Percentiles rank a stretch among this genome's conserved stretches.
Evolutionary conservation across 345 rosid genomes (phyloP).

Genomic region (Alliaria petiolata): DNA sequence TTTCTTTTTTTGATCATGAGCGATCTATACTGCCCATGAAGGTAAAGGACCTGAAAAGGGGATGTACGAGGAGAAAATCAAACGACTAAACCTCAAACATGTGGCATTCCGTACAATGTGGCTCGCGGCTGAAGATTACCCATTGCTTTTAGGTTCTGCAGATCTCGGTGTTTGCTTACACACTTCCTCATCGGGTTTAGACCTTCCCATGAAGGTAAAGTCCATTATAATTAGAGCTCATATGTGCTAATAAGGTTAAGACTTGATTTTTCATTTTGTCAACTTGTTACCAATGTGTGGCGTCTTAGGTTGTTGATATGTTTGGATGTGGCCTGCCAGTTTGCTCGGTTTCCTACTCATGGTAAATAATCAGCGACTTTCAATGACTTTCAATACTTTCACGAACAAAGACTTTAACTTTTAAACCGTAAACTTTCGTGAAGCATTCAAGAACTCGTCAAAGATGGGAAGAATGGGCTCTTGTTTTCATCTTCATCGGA

Average conservation of each 20-base stretch:
- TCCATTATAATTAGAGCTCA: background rate
- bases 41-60: conserved; percentile 97
- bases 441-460: conserved; percentile 85
- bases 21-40: conserved; percentile 25
- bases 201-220: conserved; percentile 93
- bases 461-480: conserved; percentile 77
- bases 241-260: background rate
- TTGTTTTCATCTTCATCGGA: conserved; percentile 97
- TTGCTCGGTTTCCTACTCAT: conserved; percentile 92
- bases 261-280: background rate
- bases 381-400: background rate
- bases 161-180: conserved; percentile 97
- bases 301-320: conserved; percentile 91
- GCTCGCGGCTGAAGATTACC: conserved; percentile 95
- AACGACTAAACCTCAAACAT: conserved; percentile 62
- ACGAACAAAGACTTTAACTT: background rate
- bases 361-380: conserved; percentile 54
- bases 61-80: conserved; percentile 82
- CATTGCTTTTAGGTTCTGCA: conserved; percentile 88
- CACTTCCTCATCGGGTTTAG: conserved; percentile 95
- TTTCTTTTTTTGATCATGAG: background rate
- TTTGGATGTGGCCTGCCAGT: conserved; percentile 97
- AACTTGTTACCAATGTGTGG: background rate
- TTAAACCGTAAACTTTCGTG: conserved; percentile 9
- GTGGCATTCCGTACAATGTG: conserved; percentile 97